Percentiles rank a stretch among this genome's conserved stretches.
These are phyloP conservation scores for Brassica balearica DNA, from an alignment of 441 rosid species.

Conservation along the genomic window DNA sequence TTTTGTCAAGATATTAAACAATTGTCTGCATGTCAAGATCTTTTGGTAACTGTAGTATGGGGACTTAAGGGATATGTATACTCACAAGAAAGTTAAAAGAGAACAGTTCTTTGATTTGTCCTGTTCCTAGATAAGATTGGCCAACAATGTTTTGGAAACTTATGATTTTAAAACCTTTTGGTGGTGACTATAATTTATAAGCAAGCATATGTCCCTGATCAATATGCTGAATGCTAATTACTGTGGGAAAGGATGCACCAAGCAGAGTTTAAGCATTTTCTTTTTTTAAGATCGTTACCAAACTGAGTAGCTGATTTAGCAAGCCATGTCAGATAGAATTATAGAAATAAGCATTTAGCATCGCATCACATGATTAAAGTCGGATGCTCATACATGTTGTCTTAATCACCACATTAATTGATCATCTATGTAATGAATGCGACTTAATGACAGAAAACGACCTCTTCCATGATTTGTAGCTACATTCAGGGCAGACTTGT, in stretches of 20 bases:
- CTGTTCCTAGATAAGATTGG: too few species aligned
- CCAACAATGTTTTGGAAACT: too few species aligned
- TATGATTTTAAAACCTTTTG: too few species aligned
- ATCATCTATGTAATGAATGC: neutral
- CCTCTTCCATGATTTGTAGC: neutral
- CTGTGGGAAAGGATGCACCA: neutral
- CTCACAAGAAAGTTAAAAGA: too few species aligned
- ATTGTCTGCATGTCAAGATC: too few species aligned
- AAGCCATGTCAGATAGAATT: neutral
- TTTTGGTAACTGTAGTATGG: too few species aligned
- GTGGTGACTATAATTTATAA: too few species aligned
- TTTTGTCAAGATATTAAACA: too few species aligned
- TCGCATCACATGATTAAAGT: neutral
- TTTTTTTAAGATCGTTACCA: neutral
- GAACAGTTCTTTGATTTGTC: too few species aligned
- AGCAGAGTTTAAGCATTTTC: neutral
- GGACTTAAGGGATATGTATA: too few species aligned
- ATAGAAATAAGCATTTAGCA: neutral
- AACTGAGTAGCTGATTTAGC: neutral
- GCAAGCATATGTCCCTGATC: neutral
- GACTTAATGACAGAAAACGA: neutral
- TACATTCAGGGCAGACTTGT: neutral
- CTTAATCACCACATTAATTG: neutral
- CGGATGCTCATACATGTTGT: conserved; percentile 8
- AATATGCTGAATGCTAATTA: too few species aligned